Evolutionary conservation across 805 yeast species (phyloP).

Genomic region (Kluyveromyces nonfermentans): DNA sequence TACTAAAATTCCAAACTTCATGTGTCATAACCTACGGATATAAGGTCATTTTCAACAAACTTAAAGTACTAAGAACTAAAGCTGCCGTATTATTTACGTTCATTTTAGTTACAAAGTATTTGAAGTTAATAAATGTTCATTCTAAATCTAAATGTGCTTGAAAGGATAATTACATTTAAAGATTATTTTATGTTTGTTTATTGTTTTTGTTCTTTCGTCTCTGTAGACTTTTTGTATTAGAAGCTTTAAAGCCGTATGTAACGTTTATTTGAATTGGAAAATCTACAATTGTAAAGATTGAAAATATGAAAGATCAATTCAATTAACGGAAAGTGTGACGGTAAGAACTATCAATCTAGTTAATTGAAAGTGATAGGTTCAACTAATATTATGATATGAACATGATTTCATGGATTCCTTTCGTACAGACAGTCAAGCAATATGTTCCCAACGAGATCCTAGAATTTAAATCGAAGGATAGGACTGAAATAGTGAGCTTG

Average conservation of each 20-base stretch:
- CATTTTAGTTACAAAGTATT: too few species aligned
- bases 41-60: background rate
- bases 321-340: too few species aligned
- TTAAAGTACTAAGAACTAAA: background rate
- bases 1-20: background rate
- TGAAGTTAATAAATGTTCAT: too few species aligned
- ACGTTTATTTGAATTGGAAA: background rate
- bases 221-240: too few species aligned
- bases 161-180: too few species aligned
- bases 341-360: too few species aligned
- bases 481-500: constrained; percentile 7
- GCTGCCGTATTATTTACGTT: background rate
- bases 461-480: constrained; percentile 3
- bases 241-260: background rate
- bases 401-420: background rate
- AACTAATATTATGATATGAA: background rate
- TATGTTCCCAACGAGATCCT: constrained; percentile 6
- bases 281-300: too few species aligned
- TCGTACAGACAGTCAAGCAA: constrained; percentile 6
- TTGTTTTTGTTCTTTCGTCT: too few species aligned
- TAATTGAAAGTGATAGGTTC: background rate
- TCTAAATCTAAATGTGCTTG: too few species aligned
- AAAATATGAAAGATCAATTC: too few species aligned
- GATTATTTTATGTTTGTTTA: too few species aligned
- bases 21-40: background rate